These are phyloP conservation scores for Phytophthora macrochlamydospora DNA, from an alignment of 352 stramenopile species.

Conservation along the genomic window DNA sequence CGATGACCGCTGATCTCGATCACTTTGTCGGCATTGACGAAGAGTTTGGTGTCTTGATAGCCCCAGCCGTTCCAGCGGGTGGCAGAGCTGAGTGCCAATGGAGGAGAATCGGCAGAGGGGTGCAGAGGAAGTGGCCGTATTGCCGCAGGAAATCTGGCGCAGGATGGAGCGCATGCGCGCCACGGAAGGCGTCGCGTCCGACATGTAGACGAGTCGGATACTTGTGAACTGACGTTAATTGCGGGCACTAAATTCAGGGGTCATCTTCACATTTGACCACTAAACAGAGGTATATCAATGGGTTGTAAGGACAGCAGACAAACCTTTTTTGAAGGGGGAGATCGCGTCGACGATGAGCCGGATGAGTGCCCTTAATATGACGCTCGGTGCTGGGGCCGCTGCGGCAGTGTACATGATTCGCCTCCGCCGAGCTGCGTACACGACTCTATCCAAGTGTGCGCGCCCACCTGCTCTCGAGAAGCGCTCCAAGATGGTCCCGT, in stretches of 20 bases:
- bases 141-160: constrained; percentile 34
- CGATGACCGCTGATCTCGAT: constrained; percentile 68
- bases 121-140: not conserved
- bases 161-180: constrained; percentile 62
- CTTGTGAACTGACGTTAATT: no score
- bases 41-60: constrained; percentile 72
- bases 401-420: constrained; percentile 68
- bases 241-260: no score
- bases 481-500: constrained; percentile 81
- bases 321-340: not conserved
- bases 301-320: no score
- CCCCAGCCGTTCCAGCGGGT: constrained; percentile 82
- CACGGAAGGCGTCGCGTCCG: constrained; percentile 36
- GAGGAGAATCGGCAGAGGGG: constrained; percentile 5
- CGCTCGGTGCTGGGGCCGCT: constrained; percentile 56
- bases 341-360: constrained; percentile 45
- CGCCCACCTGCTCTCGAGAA: constrained; percentile 70
- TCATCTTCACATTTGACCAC: no score
- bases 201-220: constrained; percentile 17
- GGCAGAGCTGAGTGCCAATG: constrained; percentile 31
- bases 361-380: constrained; percentile 55
- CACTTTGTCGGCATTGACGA: constrained; percentile 55
- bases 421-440: constrained; percentile 65
- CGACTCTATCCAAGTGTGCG: constrained; percentile 44
- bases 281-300: no score